Evolutionary conservation across 2,329 filamentous ascomycete species (phyloP).

Genomic region (Arthroderma sp.): DNA sequence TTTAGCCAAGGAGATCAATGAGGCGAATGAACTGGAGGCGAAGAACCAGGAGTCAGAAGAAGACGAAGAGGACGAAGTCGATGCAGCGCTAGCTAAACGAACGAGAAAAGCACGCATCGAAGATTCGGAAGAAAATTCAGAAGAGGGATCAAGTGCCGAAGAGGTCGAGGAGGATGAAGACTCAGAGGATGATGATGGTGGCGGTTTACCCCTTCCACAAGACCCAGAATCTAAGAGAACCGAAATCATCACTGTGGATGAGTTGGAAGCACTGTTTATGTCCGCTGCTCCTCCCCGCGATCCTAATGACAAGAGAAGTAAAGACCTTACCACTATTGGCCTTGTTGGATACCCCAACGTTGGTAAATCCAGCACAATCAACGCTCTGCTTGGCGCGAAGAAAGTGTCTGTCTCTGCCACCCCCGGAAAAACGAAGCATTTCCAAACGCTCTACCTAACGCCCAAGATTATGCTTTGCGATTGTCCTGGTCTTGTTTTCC

Average conservation of each 20-base stretch:
- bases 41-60: conserved; percentile 36
- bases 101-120: background rate
- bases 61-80: conserved; percentile 19
- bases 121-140: conserved; percentile 12
- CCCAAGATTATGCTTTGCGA: conserved; percentile 86
- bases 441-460: conserved; percentile 92
- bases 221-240: conserved; percentile 41
- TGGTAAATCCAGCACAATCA: conserved; percentile 98
- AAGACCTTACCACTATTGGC: conserved; percentile 60
- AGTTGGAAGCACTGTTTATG: conserved; percentile 81
- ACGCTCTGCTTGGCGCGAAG: conserved; percentile 94
- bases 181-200: conserved; percentile 21
- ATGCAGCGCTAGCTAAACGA: background rate
- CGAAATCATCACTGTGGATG: conserved; percentile 80
- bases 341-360: conserved; percentile 97
- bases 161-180: conserved; percentile 21
- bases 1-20: conserved; percentile 78
- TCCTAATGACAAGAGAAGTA: conserved; percentile 29
- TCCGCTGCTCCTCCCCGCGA: conserved; percentile 53
- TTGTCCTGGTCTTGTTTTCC: conserved; percentile 92
- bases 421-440: conserved; percentile 97
- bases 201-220: conserved; percentile 21
- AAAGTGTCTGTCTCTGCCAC: conserved; percentile 97
- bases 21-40: conserved; percentile 47
- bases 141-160: background rate